Evolutionary conservation across 2,329 filamentous ascomycete species (phyloP).

Genomic region (Fusarium sororula): DNA sequence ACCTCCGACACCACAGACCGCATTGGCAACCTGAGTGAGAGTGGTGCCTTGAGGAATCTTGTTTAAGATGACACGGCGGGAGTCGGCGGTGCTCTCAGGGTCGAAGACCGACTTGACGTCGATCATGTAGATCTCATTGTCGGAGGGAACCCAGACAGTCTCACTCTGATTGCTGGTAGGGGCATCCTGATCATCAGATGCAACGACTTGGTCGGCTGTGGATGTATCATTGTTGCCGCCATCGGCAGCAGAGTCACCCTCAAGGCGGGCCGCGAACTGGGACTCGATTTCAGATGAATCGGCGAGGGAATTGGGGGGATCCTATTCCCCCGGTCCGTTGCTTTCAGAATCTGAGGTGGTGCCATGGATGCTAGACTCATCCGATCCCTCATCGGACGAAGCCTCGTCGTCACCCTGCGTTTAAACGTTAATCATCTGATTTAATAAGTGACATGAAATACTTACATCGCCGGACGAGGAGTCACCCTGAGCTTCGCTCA

Average conservation of each 20-base stretch:
- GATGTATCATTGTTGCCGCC: neutral
- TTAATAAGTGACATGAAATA: too few relatives aligned
- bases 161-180: rapidly evolving
- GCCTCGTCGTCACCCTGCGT: neutral
- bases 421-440: neutral
- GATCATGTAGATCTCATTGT: neutral
- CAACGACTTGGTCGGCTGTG: neutral
- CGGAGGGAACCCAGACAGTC: rapidly evolving
- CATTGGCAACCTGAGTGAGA: constrained; percentile 28
- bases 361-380: neutral
- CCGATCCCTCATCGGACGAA: neutral
- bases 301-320: rapidly evolving
- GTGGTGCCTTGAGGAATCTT: constrained; percentile 29
- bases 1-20: constrained; percentile 23
- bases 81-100: neutral
- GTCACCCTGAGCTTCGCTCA: neutral
- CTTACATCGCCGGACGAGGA: neutral
- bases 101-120: neutral
- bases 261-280: rapidly evolving
- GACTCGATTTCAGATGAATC: rapidly evolving
- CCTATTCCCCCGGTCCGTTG: neutral
- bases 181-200: rapidly evolving
- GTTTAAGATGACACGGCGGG: constrained; percentile 37
- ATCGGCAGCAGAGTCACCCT: neutral
- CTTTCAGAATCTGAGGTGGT: too few relatives aligned